These are phyloP conservation scores for Backusella macrospora DNA, from an alignment of 192 early-diverging fungal species.

Conservation along the genomic window DNA sequence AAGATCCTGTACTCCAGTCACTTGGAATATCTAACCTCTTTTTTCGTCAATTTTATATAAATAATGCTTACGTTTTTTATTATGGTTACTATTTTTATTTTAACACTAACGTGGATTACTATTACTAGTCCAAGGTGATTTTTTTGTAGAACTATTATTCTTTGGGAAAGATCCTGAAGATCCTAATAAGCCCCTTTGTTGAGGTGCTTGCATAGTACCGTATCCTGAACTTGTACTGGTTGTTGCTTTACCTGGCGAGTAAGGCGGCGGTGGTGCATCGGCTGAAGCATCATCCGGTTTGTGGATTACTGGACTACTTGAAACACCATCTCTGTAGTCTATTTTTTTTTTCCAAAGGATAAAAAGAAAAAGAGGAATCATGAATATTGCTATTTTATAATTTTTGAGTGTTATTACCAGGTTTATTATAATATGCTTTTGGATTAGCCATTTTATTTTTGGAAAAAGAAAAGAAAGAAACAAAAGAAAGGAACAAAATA, in stretches of 20 bases:
- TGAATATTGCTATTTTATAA: too few species aligned
- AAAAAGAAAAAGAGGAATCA: background rate
- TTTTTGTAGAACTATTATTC: background rate
- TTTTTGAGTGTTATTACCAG: background rate
- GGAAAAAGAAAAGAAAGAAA: background rate
- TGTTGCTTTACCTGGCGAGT: background rate
- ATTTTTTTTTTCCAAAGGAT: background rate
- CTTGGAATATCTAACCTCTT: background rate
- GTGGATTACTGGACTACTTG: background rate
- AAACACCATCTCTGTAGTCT: background rate
- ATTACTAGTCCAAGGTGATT: background rate
- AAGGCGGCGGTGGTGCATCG: background rate
- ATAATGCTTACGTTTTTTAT: background rate
- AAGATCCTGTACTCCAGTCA: background rate
- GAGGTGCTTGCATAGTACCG: background rate
- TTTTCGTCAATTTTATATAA: background rate
- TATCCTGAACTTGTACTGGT: background rate
- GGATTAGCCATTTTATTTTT: constrained; percentile 14
- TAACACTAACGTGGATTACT: constrained; percentile 8
- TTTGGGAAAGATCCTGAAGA: background rate
- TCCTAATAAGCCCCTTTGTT: background rate
- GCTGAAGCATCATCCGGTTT: constrained; percentile 17
- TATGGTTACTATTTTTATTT: background rate
- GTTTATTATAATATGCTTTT: constrained; percentile 19
- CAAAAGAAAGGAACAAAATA: background rate